A percentile compares a stretch with the other conserved stretches of the same genome.
phyloP scores from a whole-genome alignment of 2,329 filamentous ascomycete genomes.

The Bisporella sp. region DNA sequence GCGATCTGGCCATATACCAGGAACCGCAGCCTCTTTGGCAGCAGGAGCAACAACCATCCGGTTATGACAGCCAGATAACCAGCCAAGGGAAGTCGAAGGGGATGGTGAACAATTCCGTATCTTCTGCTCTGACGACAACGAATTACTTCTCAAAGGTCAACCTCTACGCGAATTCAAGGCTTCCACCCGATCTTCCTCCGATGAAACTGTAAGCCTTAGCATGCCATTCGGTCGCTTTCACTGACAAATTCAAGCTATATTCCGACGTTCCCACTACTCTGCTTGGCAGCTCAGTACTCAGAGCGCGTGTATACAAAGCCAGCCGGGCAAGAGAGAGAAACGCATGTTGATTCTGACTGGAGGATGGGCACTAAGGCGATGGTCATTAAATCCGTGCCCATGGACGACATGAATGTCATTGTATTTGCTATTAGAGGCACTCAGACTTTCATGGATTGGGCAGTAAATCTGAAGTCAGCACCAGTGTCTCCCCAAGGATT shows the following conservation, averaged over 20 bases:
- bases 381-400: constrained; percentile 73
- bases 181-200: constrained; percentile 60
- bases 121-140: constrained; percentile 36
- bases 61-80: constrained; percentile 8
- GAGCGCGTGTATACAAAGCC: constrained; percentile 66
- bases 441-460: constrained; percentile 78
- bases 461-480: constrained; percentile 68
- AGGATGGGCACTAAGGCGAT: constrained; percentile 74
- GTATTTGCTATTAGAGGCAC: constrained; percentile 81
- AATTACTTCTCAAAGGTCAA: constrained; percentile 72
- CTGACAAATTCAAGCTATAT: constrained; percentile 47
- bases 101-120: constrained; percentile 27
- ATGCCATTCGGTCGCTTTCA: not conserved
- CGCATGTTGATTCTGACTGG: constrained; percentile 66
- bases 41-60: constrained; percentile 15
- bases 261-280: constrained; percentile 69
- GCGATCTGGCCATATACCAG: constrained; percentile 35
- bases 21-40: constrained; percentile 13
- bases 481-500: constrained; percentile 62
- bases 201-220: constrained; percentile 52
- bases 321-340: constrained; percentile 53
- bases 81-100: constrained; percentile 26
- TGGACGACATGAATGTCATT: constrained; percentile 71
- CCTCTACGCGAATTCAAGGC: constrained; percentile 68
- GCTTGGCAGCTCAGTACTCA: constrained; percentile 72